Base-by-base conservation (phyloP, 73 alveolate species). In the Symbiodinium pilosum region DNA sequence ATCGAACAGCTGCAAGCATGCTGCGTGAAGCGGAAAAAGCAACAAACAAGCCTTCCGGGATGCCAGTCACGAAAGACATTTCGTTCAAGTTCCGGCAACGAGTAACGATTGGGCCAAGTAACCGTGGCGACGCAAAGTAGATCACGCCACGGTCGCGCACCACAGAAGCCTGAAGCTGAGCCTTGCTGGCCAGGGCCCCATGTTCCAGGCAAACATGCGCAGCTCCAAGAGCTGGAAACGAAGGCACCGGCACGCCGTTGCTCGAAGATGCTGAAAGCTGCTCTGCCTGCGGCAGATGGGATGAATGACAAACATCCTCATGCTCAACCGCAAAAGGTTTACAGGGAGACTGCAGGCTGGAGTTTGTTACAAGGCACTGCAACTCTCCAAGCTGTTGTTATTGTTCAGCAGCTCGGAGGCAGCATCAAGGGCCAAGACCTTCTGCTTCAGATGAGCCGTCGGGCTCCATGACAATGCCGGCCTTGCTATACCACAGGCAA, bases 381-480 rank as follows among this genome's bases (percentile, higher is more conserved):
- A n/a, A n/a, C n/a, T n/a, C n/a, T n/a, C n/a, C n/a, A n/a, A n/a
- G n/a, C n/a, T n/a, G n/a, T n/a, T n/a, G n/a, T n/a, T n/a, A n/a
- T n/a, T n/a, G n/a, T n/a, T n/a, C n/a, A n/a, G n/a, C n/a, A n/a
- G n/a, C n/a, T n/a, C n/a, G n/a, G n/a, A n/a, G n/a, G n/a, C n/a
- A n/a, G n/a, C n/a, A n/a, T n/a, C n/a, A n/a, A n/a, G n/a, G n/a
- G n/a, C n/a, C n/a, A n/a, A n/a, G n/a, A 28, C 81, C 81, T 64
- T 64, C 81, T 4, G 34, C 34, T 38, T 64, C 38, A 64, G 81
- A 24, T 9, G 81, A 38, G 6, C 41, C 44, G 69, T 54, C 86
- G 1, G 95, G 95, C 95, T 88, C 86, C 3, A 64, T 39, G 86
- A 88, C 41, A 64, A 88, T 88, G 36, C 86, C 95, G 68, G 73